Evolutionary conservation across 1,284 basidiomycete species (phyloP), one percentile per base, ranked within the genome.

Genomic region (Tilletia setariae): DNA sequence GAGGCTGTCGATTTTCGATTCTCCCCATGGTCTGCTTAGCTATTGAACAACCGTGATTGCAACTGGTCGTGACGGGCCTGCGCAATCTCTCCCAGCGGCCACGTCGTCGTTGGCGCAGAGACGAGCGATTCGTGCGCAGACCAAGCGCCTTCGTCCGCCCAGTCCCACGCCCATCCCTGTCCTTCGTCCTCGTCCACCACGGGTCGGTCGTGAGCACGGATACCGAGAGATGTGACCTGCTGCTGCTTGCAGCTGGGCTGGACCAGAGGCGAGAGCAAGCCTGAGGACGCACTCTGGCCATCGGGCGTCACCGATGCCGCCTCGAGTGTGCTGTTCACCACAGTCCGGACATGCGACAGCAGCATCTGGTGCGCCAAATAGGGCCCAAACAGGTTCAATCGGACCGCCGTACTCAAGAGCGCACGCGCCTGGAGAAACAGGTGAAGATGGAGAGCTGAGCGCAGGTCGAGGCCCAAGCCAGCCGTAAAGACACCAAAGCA

Each of bases 21-120:
- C n/a, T n/a, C n/a, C n/a, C n/a, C n/a, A n/a, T n/a, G n/a, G n/a
- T n/a, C n/a, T n/a, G n/a, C n/a, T n/a, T 68, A 84, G 53, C 82
- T 83, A 83, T 98, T 98, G 86, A 98, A 98, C 74, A 98, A 91
- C 64, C 94, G 87, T 44, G 93, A 94, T 84, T 98, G 95, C 82
- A 96, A 90, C 77, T 94, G 85, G 84, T 98, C 95, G 83, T 98
- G 95, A 71, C 95, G 86, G 35, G 89, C 88, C 51, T 91, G 89
- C 21, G 98, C 85, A 53, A 98, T 91, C 83, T 98, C 95, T n/a
- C 94, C 94, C 16, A 98, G 83, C 0, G 95, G 95, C 93, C 94
- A 98, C 3, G 91, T 96, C 73, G 89, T 93, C 28, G 90, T 90
- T 3, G 93, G 93, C 0, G 72, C 70, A n/a, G 25, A 56, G 1